phyloP scores from a whole-genome alignment of 306 rosid species.

The Fagus crenata region DNA sequence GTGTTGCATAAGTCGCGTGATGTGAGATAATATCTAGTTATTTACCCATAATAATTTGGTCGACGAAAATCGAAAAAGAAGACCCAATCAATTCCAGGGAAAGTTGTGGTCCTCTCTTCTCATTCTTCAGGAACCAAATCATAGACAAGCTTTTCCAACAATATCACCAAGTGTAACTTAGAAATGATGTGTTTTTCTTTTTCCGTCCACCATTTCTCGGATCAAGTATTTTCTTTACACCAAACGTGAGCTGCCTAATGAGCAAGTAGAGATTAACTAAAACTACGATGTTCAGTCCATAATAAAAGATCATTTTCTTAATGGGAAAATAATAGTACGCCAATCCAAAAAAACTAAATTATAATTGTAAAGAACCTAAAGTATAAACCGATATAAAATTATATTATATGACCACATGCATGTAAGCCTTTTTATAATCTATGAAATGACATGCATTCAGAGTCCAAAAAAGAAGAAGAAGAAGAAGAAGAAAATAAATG shows the following conservation, averaged over 20 bases:
- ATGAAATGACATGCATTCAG: background rate
- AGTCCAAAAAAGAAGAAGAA: no score
- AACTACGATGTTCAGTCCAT: background rate
- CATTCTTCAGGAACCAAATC: background rate
- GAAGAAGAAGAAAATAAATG: no score
- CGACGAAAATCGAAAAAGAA: no score
- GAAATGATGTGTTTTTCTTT: no score
- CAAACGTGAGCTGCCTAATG: background rate
- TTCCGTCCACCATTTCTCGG: no score
- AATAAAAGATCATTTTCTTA: background rate
- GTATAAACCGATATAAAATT: background rate
- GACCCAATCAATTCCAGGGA: background rate
- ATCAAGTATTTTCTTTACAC: no score
- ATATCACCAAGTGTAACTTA: no score
- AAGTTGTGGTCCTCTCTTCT: background rate
- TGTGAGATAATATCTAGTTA: no score
- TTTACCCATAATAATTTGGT: no score
- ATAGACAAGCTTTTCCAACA: no score
- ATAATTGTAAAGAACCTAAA: background rate
- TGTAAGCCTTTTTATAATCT: constrained; percentile 15
- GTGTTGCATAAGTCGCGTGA: no score
- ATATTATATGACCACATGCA: constrained; percentile 30
- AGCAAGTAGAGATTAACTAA: no score
- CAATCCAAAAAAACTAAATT: background rate
- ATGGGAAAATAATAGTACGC: background rate